Evolutionary conservation across 352 stramenopile species (phyloP), one percentile per base, ranked within the genome.

Genomic region (Pythium oligandrum): DNA sequence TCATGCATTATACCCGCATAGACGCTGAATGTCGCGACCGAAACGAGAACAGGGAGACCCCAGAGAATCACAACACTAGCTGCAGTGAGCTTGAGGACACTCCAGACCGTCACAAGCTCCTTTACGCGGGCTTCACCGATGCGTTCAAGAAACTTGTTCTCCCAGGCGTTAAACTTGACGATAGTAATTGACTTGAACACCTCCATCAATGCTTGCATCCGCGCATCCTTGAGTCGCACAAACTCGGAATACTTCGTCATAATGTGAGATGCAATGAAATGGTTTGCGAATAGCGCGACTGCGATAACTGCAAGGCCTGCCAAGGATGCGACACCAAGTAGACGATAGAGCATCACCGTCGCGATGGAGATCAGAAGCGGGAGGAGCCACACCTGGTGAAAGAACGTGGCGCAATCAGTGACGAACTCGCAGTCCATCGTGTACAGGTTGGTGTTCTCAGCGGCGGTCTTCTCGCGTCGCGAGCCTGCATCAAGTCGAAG

Each of bases 151-250:
- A 98, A 90, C 6, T 78, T 83, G 30, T 73, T 46, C 53, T 98
- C 93, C 87, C 86, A 97, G 0, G 82, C 81, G 63, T 96, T 96
- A 44, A 97, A 96, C 68, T 98, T 98, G 76, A 97, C 87, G 48
- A 97, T 90, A 31, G 80, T 80, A 57, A 97, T 96, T 0, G 68
- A 70, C 38, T 76, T 80, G 50, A 88, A 75, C 9, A 82, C 64
- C 48, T 88, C 77, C 6, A 70, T 76, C 32, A 86, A 55, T 39
- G 68, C 61, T 36, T 84, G 78, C 67, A 87, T 75, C 33, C 76
- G 66, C n/a, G 61, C 64, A 34, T 88, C 77, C 40, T 78, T 82
- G 44, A 78, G 62, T 34, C 39, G 58, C 31, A 64, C 48, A 32
- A 66, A 76, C 3, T 49, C 33, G 32, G 60, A 48, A 33, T 72